phyloP scores from a whole-genome alignment of 257 asterid genomes.

The Echites panduratus region DNA sequence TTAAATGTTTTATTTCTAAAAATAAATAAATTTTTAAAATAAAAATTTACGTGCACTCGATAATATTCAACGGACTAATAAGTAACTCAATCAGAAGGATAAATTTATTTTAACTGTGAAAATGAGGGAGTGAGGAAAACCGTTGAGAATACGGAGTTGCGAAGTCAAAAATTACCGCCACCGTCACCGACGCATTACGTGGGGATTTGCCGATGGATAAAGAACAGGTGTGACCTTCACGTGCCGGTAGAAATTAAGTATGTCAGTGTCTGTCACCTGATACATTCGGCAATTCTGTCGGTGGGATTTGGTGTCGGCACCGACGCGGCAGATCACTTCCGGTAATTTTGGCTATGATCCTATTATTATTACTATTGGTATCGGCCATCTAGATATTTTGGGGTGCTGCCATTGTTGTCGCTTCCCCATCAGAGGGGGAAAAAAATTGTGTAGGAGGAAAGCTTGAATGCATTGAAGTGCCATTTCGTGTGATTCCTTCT shows the following conservation, averaged over 20 bases:
- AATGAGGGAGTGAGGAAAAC: neutral
- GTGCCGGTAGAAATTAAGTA: conserved; percentile 23
- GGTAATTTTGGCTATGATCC: conserved; percentile 6
- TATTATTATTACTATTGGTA: too few relatives aligned
- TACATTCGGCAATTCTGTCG: conserved; percentile 47
- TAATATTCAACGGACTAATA: too few relatives aligned
- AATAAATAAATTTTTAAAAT: too few relatives aligned
- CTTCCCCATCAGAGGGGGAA: too few relatives aligned
- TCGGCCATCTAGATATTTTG: too few relatives aligned
- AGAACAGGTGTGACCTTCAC: conserved; percentile 13
- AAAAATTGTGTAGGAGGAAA: too few relatives aligned
- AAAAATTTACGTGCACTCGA: too few relatives aligned
- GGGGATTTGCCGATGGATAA: neutral
- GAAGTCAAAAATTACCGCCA: conserved; percentile 26
- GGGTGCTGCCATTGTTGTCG: too few relatives aligned
- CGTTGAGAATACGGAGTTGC: conserved; percentile 14
- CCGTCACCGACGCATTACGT: conserved; percentile 38
- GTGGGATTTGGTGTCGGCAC: conserved; percentile 51
- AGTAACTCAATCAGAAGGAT: too few relatives aligned
- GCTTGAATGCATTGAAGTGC: too few relatives aligned
- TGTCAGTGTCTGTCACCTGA: conserved; percentile 28
- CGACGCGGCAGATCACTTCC: conserved; percentile 41
- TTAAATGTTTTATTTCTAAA: too few relatives aligned
- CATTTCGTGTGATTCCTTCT: too few relatives aligned
- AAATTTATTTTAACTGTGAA: neutral